Evolutionary conservation across 106 monocot species (phyloP).

Genomic region (Iris macrosiphon): DNA sequence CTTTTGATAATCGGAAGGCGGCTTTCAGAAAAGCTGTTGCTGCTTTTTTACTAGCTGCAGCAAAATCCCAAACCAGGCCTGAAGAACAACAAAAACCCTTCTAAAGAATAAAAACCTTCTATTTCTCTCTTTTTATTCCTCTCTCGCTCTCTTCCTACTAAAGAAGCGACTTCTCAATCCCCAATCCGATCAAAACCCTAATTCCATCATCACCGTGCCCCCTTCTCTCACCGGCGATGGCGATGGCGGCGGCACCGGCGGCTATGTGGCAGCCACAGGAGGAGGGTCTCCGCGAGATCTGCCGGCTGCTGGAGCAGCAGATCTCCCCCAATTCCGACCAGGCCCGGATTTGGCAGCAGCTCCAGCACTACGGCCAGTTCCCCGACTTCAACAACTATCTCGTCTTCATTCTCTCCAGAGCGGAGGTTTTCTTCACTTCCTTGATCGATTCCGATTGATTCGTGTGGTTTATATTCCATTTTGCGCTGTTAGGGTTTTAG

Average conservation of each 20-base stretch:
- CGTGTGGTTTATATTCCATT: too few relatives aligned
- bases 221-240: neutral
- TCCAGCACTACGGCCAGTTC: conserved; percentile 81
- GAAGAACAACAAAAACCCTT: too few relatives aligned
- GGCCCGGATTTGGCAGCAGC: conserved; percentile 81
- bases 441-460: too few relatives aligned
- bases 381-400: conserved; percentile 97
- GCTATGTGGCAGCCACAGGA: conserved; percentile 83
- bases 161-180: conserved; percentile 1
- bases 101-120: too few relatives aligned
- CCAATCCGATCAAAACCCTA: neutral
- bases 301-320: conserved; percentile 78
- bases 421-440: conserved; percentile 38
- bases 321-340: conserved; percentile 88
- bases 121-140: too few relatives aligned
- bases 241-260: conserved; percentile 21
- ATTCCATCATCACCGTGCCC: neutral
- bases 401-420: conserved; percentile 72
- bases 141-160: too few relatives aligned
- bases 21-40: too few relatives aligned
- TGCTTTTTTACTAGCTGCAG: too few relatives aligned
- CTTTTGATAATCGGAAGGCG: too few relatives aligned
- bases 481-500: too few relatives aligned
- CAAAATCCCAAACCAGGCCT: too few relatives aligned
- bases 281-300: conserved; percentile 95